phyloP scores from a whole-genome alignment of 2,329 filamentous ascomycete genomes.

The Niveomyces coronatus region DNA sequence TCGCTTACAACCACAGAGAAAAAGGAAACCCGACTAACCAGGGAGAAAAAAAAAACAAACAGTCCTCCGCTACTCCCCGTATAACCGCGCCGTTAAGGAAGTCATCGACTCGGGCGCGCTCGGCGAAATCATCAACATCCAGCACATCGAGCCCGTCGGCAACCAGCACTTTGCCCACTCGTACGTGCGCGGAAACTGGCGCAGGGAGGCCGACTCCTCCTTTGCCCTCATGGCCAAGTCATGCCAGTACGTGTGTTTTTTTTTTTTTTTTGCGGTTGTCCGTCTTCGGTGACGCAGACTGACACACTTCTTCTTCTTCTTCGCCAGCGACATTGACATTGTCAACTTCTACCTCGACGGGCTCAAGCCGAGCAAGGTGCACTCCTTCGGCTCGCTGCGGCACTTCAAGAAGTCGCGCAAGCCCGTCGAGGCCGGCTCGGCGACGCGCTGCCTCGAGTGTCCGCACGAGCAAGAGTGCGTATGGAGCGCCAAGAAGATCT shows the following conservation, averaged over 20 bases:
- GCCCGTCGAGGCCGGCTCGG: constrained; percentile 8
- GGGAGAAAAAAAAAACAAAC: neutral
- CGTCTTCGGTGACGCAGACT: neutral
- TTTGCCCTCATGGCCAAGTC: constrained; percentile 12
- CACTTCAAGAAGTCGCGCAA: constrained; percentile 13
- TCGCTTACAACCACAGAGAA: neutral
- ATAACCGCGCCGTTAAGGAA: constrained; percentile 12
- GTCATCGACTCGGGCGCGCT: constrained; percentile 12
- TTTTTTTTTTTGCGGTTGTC: neutral
- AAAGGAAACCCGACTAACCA: no score
- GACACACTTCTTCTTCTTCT: no score
- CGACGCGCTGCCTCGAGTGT: constrained; percentile 11
- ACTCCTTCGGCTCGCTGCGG: constrained; percentile 12
- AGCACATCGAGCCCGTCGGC: constrained; percentile 13
- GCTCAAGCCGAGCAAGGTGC: constrained; percentile 11
- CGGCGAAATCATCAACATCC: constrained; percentile 13
- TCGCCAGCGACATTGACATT: constrained; percentile 12
- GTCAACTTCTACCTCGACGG: constrained; percentile 12
- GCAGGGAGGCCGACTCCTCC: constrained; percentile 10
- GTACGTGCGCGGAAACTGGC: constrained; percentile 13
- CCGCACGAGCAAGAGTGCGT: constrained; percentile 11
- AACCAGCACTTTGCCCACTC: constrained; percentile 13
- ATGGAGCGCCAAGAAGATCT: constrained; percentile 14
- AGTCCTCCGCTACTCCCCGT: constrained; percentile 12
- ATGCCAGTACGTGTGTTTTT: constrained; percentile 12